Conservation (phyloP, 1,284 basidiomycete genomes). For the Sanghuangporus weigelae region DNA sequence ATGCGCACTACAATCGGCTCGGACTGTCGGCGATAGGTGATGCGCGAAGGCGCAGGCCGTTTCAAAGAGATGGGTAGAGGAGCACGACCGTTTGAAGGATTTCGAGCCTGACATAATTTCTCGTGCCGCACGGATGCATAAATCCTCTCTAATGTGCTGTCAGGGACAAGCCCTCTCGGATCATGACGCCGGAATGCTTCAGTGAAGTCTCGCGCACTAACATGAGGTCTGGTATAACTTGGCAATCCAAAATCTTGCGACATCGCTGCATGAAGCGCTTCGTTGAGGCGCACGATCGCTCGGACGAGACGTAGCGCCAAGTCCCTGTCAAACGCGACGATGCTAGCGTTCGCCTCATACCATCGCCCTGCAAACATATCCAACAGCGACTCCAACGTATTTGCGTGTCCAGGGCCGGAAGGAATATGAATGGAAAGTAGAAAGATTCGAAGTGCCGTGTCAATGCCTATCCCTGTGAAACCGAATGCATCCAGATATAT, state of each 20-base stretch:
- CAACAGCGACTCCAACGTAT: constrained; percentile 59
- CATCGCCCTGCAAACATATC: constrained; percentile 88
- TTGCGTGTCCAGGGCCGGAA: constrained; percentile 40
- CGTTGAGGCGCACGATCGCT: constrained; percentile 84
- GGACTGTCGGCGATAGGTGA: constrained; percentile 83
- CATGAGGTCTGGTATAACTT: constrained; percentile 55
- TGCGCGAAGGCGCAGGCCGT: constrained; percentile 64
- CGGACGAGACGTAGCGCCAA: constrained; percentile 75
- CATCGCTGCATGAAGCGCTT: constrained; percentile 65
- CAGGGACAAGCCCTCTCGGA: constrained; percentile 58
- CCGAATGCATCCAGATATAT: constrained; percentile 86
- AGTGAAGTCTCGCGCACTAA: constrained; percentile 72
- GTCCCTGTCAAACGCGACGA: constrained; percentile 75
- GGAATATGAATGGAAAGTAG: constrained; percentile 78
- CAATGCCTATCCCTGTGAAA: constrained; percentile 77
- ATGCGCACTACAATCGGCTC: constrained; percentile 82
- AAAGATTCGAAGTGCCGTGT: constrained; percentile 86
- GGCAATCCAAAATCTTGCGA: constrained; percentile 57
- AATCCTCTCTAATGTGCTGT: constrained; percentile 69
- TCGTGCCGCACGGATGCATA: constrained; percentile 73
- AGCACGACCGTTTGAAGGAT: constrained; percentile 35
- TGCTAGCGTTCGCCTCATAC: constrained; percentile 82
- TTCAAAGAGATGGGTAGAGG: constrained; percentile 63
- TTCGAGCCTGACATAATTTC: constrained; percentile 68
- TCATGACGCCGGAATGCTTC: constrained; percentile 77